phyloP scores from a whole-genome alignment of 306 rosid species.

The apple (Malus domestica) region ASM211411v1 NC_041798.1:36432501-36433000 shows the following conservation, averaged over 20 bases:
- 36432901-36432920: no score
- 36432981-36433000: constrained; percentile 46
- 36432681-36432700: neutral
- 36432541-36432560: constrained; percentile 61
- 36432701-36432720: neutral
- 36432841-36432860: no score
- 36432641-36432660: constrained; percentile 76
- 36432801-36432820: neutral
- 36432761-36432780: neutral
- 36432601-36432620: constrained; percentile 53
- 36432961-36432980: constrained; percentile 60
- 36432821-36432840: neutral
- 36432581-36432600: constrained; percentile 62
- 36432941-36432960: neutral
- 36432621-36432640: constrained; percentile 63
- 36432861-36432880: no score
- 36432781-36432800: neutral
- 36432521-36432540: constrained; percentile 34
- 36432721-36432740: neutral
- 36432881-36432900: no score
- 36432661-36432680: constrained; percentile 40
- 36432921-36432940: neutral
- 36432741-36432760: neutral
- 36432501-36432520: neutral
- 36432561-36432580: constrained; percentile 50